These are phyloP conservation scores for Umbelopsis sp. DNA, from an alignment of 192 early-diverging fungal genomes.

Conservation along the genomic window DNA sequence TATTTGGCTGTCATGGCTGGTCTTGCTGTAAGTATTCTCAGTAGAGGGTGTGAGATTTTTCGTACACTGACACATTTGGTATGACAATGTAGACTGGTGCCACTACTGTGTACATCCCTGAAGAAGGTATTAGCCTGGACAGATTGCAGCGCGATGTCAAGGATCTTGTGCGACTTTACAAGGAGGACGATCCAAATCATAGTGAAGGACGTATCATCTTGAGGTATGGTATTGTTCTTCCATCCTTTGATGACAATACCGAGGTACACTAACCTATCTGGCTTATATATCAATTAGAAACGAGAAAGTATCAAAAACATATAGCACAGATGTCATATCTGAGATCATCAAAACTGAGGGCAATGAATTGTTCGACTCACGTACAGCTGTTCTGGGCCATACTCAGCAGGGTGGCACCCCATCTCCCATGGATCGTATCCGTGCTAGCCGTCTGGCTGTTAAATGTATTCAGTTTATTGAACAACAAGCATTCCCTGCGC, in stretches of 20 bases:
- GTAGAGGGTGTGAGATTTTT: not conserved
- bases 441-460: constrained; percentile 87
- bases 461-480: constrained; percentile 86
- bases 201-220: constrained; percentile 89
- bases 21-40: constrained; percentile 50
- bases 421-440: constrained; percentile 92
- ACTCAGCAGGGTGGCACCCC: constrained; percentile 95
- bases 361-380: constrained; percentile 84
- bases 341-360: constrained; percentile 88
- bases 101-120: constrained; percentile 91
- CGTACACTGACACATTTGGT: not conserved
- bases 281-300: constrained; percentile 41
- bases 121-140: constrained; percentile 80
- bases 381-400: constrained; percentile 91
- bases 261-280: not conserved
- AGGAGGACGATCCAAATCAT: constrained; percentile 66
- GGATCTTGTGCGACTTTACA: constrained; percentile 79
- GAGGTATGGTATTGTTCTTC: constrained; percentile 36
- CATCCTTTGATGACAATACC: not conserved
- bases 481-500: constrained; percentile 53
- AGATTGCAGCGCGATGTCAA: constrained; percentile 83
- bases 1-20: constrained; percentile 89
- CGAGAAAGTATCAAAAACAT: constrained; percentile 75
- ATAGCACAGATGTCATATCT: constrained; percentile 88
- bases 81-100: constrained; percentile 63